Base-by-base conservation (phyloP, 768 basidiomycete genomes). In the Baorangia bicolor region DNA sequence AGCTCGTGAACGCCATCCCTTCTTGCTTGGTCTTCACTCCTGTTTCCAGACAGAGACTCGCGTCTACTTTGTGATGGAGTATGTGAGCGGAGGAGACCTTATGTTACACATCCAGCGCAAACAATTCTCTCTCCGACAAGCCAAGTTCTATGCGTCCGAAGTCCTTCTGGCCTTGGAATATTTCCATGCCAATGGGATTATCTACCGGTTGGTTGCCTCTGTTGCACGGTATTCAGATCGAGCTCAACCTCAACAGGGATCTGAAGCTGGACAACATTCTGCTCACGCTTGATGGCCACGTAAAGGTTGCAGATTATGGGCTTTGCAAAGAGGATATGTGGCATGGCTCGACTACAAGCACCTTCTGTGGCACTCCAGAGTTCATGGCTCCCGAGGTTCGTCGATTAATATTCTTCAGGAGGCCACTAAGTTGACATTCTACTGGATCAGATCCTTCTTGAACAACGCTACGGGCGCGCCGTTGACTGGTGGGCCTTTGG, bases 401-500 rank as follows among this genome's bases (percentile, higher is more conserved):
- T 59, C 34, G 12, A n/a, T 39, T 9, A 23, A 25, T 20, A 48
- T 23, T 43, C 42, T 23, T 21, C 12, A 34, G 30, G 38, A 11
- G 21, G 20, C 1, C 20, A 13, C 11, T 35, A 21, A 35, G 44
- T 13, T 63, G 62, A 61, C 46, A 20, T 28, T n/a, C 8, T 55
- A 31, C 11, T 16, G 7, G 58, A 33, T 27, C 14, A 98, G 95
- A 99, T 99, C 72, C 80, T 99, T 50, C 82, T 98, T n/a, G 97
- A 99, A 75, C 97, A 98, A 75, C 90, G 94, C 44, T 99, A 99
- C 65, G 95, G 94, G 11, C 92, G 94, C 37, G 96, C 97, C 12
- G 97, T 99, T 39, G 97, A 99, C 69, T 99, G 97, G 97, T 99
- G 97, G 97, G 97, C 97, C 13, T 98, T 98, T 70, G 97, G 97